Conservation (phyloP, 306 rosid species). For the Lathyrus aphaca region DNA sequence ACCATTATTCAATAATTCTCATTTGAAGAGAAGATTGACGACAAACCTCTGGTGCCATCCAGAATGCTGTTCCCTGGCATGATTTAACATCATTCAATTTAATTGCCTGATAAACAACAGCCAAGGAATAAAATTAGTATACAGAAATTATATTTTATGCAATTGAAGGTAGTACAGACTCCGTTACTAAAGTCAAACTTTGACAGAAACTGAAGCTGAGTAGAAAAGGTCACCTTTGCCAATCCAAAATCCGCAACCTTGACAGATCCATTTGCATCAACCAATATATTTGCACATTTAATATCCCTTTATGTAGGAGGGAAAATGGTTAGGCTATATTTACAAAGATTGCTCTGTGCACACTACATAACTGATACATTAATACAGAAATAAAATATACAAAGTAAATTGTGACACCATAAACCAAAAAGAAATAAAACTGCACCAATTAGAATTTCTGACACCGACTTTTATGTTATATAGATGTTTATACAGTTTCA, state of each 20-base stretch:
- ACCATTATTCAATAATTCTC: conserved; percentile 6
- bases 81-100: conserved; percentile 79
- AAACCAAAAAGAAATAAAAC: conserved; percentile 7
- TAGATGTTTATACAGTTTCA: neutral
- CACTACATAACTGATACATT: conserved; percentile 1
- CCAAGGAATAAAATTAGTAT: conserved; percentile 32
- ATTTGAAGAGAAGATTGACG: conserved; percentile 37
- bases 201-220: neutral
- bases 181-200: conserved; percentile 12
- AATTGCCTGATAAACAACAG: conserved; percentile 59
- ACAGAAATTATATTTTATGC: conserved; percentile 4
- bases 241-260: conserved; percentile 98
- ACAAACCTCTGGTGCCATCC: conserved; percentile 99
- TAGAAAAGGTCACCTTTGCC: conserved; percentile 72
- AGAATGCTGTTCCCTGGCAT: conserved; percentile 86
- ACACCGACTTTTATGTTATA: neutral
- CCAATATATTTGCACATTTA: conserved; percentile 93
- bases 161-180: conserved; percentile 17
- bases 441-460: conserved; percentile 15
- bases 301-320: conserved; percentile 65
- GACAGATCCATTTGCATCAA: conserved; percentile 84
- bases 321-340: conserved; percentile 32
- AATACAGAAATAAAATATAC: conserved; percentile 32
- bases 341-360: conserved; percentile 18
- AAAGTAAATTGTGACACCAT: conserved; percentile 32